Conservation (phyloP, 2,329 filamentous ascomycete species). For the Ophiostoma piceae region DNA sequence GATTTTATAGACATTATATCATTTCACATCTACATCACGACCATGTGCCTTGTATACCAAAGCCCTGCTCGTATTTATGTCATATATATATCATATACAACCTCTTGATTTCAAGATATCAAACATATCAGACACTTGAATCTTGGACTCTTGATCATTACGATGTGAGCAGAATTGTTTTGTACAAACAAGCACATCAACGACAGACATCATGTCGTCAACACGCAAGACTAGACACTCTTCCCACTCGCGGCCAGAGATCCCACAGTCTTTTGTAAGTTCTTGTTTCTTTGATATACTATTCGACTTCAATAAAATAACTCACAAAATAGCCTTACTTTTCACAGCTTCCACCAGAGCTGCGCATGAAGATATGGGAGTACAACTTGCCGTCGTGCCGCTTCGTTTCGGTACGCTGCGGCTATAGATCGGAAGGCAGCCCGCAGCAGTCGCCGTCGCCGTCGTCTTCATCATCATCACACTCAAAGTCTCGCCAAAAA, state of each 20-base stretch:
- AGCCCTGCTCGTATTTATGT: neutral
- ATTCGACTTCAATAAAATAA: neutral
- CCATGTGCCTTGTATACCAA: constrained; percentile 9
- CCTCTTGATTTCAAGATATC: neutral
- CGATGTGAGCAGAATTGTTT: neutral
- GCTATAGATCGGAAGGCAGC: neutral
- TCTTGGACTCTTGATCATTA: neutral
- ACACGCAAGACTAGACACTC: neutral
- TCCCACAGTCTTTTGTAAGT: constrained; percentile 3
- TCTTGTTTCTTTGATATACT: too few relatives aligned
- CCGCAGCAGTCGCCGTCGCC: neutral
- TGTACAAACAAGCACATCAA: neutral
- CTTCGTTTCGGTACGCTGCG: constrained; percentile 41
- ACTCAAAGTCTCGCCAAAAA: neutral
- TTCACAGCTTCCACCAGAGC: constrained; percentile 41
- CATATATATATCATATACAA: neutral
- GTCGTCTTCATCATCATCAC: neutral
- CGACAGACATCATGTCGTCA: constrained; percentile 2
- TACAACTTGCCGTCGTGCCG: constrained; percentile 41
- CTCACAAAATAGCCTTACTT: constrained; percentile 38
- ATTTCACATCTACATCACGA: neutral
- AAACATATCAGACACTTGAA: neutral
- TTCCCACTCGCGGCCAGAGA: neutral
- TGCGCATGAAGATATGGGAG: constrained; percentile 46
- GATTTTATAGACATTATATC: neutral